Base-by-base conservation (phyloP, 306 rosid species). In the Betula pendula region DNA sequence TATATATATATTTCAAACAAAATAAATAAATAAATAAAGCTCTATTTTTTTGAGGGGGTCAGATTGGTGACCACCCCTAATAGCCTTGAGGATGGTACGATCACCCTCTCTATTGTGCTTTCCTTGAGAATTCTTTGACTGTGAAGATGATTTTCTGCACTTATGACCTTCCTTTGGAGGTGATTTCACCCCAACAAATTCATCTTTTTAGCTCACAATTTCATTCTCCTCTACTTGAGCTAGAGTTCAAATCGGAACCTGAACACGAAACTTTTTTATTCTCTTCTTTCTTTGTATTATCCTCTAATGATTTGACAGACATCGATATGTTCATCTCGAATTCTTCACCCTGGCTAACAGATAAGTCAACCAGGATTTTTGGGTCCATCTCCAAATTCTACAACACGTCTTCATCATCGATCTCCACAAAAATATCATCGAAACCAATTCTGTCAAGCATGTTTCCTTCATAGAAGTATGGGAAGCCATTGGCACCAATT, bases 341-440 rank as follows among this genome's bases (percentile, higher is more conserved):
- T 8, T 87, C 93, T 70, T 87, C 90, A 0, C 84, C 83, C 44
- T 56, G 67, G 24, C 83, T 55, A 4, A 81, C 70, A 3, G 98
- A 89, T 67, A 94, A 91, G 17, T 89, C 90, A 2, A 87, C 83
- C 33, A 89, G 88, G 72, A 90, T 84, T 20, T 92, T 94, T 0
- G 90, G 76, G 77, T 92, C 96, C 96, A 92, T 92, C 71, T 94
- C 96, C 87, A 94, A 87, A 81, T 90, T 96, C 2, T 92, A 96
- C 83, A 89, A 71, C 59, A 87, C 86, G 24, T 92, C 95, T 19
- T 80, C 89, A 42, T 83, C 88, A 53, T 88, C 77, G 90, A 91
- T 83, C 14, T 90, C 89, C 11, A 77, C 78, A 48, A 92, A 94
- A 70, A 94, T 81, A 62, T 90, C 90, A 16, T 94, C 97, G 42